Conservation (phyloP, 768 basidiomycete genomes). For the Agaricus subrufescens region DNA sequence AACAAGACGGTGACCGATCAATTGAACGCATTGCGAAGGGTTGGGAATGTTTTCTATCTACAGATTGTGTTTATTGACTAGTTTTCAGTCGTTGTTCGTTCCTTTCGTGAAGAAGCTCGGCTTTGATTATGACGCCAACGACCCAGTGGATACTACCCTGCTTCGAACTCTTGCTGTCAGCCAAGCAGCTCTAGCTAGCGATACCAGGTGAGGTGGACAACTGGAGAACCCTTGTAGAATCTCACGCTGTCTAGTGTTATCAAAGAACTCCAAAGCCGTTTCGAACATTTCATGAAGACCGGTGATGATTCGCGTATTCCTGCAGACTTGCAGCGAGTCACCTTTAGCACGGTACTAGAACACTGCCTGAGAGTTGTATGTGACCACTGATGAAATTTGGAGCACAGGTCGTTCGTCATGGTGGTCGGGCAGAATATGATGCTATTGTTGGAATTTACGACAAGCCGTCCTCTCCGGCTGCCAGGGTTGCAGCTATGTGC, state of each 20-base stretch:
- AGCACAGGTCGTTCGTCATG: slow-evolving; percentile 64
- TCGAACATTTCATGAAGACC: slow-evolving; percentile 63
- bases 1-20: slow-evolving; percentile 46
- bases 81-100: slow-evolving; percentile 50
- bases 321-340: slow-evolving; percentile 64
- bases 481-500: slow-evolving; percentile 68
- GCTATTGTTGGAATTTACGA: slow-evolving; percentile 64
- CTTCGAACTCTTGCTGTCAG: slow-evolving; percentile 72
- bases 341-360: slow-evolving; percentile 44
- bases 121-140: slow-evolving; percentile 63
- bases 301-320: slow-evolving; percentile 78
- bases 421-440: slow-evolving; percentile 72
- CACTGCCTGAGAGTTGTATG: neutral
- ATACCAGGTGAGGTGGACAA: slow-evolving; percentile 18
- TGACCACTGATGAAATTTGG: neutral
- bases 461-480: slow-evolving; percentile 69
- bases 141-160: slow-evolving; percentile 63
- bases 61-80: slow-evolving; percentile 4
- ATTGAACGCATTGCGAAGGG: slow-evolving; percentile 58
- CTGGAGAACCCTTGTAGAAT: too few relatives aligned
- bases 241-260: slow-evolving; percentile 53
- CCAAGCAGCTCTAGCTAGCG: slow-evolving; percentile 32
- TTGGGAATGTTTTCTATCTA: slow-evolving; percentile 23
- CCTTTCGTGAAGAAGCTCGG: slow-evolving; percentile 80
- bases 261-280: slow-evolving; percentile 65